Conservation (phyloP, 306 rosid species). For the Acacia crassicarpa region DNA sequence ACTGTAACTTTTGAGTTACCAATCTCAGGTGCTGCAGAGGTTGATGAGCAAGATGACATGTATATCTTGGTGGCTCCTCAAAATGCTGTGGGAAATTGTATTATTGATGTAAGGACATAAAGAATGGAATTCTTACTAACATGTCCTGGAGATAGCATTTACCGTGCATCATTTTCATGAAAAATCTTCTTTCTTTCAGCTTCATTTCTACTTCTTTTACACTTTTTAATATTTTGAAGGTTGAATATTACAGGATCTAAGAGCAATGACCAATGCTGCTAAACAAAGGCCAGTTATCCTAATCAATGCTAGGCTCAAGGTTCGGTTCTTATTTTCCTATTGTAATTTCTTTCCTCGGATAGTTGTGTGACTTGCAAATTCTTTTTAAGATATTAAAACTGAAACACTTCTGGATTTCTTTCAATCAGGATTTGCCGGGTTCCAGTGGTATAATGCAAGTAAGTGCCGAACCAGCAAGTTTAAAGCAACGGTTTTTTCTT, state of each 20-base stretch:
- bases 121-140: conserved; percentile 21
- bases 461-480: conserved; percentile 44
- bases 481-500: conserved; percentile 22
- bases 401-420: conserved; percentile 23
- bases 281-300: conserved; percentile 83
- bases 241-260: conserved; percentile 67
- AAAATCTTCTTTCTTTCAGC: background rate
- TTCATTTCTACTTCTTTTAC: background rate
- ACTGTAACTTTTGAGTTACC: conserved; percentile 30
- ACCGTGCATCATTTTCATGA: background rate
- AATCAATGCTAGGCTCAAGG: conserved; percentile 87
- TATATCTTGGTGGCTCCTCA: conserved; percentile 95
- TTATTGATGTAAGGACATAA: conserved; percentile 70
- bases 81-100: conserved; percentile 97
- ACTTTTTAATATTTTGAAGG: conserved; percentile 32
- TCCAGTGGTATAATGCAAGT: conserved; percentile 98
- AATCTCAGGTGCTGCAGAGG: conserved; percentile 81
- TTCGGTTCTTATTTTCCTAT: conserved; percentile 32
- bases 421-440: conserved; percentile 83
- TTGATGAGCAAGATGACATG: conserved; percentile 86
- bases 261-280: conserved; percentile 90
- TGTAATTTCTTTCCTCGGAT: conserved; percentile 28
- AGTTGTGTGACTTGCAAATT: conserved; percentile 11
- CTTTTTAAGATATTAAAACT: conserved; percentile 25
- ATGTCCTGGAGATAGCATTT: conserved; percentile 25